Percentiles rank a stretch among this genome's conserved stretches.
Evolutionary conservation across 768 basidiomycete genomes (phyloP).

Genomic region (Phlebiopsis gigantea): DNA sequence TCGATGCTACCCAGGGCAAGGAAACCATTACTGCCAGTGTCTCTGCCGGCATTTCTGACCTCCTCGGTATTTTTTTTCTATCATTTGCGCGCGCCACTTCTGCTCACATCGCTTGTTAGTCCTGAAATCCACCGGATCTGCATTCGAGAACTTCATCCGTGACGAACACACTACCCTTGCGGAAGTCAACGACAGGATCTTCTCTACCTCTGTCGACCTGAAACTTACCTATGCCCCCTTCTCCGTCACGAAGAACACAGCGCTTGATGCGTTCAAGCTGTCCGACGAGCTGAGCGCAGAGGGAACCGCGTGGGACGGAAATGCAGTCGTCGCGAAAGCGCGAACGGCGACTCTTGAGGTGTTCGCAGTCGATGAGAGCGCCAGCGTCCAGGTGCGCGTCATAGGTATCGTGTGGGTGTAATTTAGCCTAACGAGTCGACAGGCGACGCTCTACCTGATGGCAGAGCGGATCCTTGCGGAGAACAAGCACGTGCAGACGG

Average conservation of each 20-base stretch:
- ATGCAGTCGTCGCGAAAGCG: slow-evolving; percentile 45
- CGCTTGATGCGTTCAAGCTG: slow-evolving; percentile 47
- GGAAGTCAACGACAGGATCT: slow-evolving; percentile 83
- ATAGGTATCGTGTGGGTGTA: background rate
- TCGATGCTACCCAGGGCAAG: slow-evolving; percentile 64
- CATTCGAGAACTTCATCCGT: slow-evolving; percentile 73
- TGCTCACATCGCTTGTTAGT: slow-evolving; percentile 53
- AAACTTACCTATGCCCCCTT: slow-evolving; percentile 58
- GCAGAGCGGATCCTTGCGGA: slow-evolving; percentile 65
- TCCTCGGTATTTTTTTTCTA: slow-evolving; percentile 60
- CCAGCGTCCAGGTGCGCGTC: slow-evolving; percentile 76
- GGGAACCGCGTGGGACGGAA: slow-evolving; percentile 57
- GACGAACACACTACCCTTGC: slow-evolving; percentile 88
- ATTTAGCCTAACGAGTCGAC: background rate
- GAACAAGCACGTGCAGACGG: slow-evolving; percentile 51
- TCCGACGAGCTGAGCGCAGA: slow-evolving; percentile 16
- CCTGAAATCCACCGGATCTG: slow-evolving; percentile 84
- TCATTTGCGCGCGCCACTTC: too few species aligned
- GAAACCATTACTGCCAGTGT: slow-evolving; percentile 58
- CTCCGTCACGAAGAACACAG: slow-evolving; percentile 31
- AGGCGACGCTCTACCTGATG: slow-evolving; percentile 95
- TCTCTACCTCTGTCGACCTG: slow-evolving; percentile 84
- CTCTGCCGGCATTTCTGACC: slow-evolving; percentile 67
- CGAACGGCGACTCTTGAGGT: slow-evolving; percentile 66
- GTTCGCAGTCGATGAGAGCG: slow-evolving; percentile 86